Evolutionary conservation across 352 stramenopile genomes (phyloP), one percentile per base, ranked within the genome.

Genomic region (Phytophthora kernoviae): DNA sequence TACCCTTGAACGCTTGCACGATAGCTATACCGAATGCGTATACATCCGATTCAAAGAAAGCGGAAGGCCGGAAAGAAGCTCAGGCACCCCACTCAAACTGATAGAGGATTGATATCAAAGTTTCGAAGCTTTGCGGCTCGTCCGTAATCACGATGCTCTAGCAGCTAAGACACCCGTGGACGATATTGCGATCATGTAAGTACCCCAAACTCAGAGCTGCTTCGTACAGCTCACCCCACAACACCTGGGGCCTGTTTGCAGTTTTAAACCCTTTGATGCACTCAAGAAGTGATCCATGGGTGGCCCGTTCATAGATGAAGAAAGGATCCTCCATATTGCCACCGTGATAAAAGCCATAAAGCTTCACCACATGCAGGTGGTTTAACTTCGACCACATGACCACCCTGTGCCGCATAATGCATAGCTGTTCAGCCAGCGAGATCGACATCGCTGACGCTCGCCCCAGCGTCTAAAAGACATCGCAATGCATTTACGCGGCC

Each of bases 161-260:
- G n/a, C 11, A 17, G 1, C 26, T 41, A 20, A 73, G 22, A 33
- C 22, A 32, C 4, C 62, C 58, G 20, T 79, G 54, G 4, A 73
- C 21, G 1, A 70, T 46, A 11, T 58, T 53, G 0, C 55, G 50
- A 7, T 70, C 42, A 24, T 76, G 70, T 5, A 79, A 39, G 32
- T 79, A 73, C 12, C 65, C 48, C 12, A 76, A 34, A 7, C 66
- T 62, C 10, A 69, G 20, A 17, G 70, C 66, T 14, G 43, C 62
- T 41, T 74, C 46, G 17, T 68, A 60, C 10, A 79, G 7, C 0
- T 56, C 45, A 15, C 55, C 30, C 58, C 57, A 79, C 0, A 51
- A 12, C 9, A 32, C 42, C 12, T 3, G 10, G 2, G 20, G 4
- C 11, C 5, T 34, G 2, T 1, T 21, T 27, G 20, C 6, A 9